Base-by-base conservation (phyloP, 1,284 basidiomycete genomes). In the Vanrija pseudolonga region DNA sequence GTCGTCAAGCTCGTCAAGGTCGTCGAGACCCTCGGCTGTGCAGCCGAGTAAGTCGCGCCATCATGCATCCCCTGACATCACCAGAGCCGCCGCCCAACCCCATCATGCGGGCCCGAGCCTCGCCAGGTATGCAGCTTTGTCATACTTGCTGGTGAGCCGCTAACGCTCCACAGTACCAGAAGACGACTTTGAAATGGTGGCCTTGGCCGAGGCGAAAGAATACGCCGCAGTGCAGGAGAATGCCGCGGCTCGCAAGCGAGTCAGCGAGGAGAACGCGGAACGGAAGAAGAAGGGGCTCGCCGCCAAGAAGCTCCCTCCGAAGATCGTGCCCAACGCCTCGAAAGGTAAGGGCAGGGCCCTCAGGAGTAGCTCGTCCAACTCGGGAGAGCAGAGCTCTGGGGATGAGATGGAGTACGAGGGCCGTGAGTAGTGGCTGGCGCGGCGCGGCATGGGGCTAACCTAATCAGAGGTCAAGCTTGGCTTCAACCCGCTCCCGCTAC, bases 101-200 rank as follows among this genome's bases (percentile, higher is more conserved):
- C 7, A 20, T 40, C 39, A 6, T 45, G 26, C 17, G 15, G 3
- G 18, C 36, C 7, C 18, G 24, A n/a, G 42, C 28, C 6, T 22
- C 15, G 3, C 15, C 40, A 57, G 51, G 53, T 51, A 32, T 47
- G 24, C 39, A 37, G 7, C 45, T 53, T 6, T 32, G 12, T 9
- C 12, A 32, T 32, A 4, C 32, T 2, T 14, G 7, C 2, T 11
- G 26, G 12, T 32, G 4, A 32, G 32, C 12, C 8, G 32, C 32
- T 32, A 14, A 51, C 47, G 4, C 37, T 50, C 23, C 51, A 51
- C 28, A 60, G 58, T 55, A 0, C 51, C 59, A 0, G 64, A 64
- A 23, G 71, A 73, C 43, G 71, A 73, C 40, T 73, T 73, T 45
- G 65, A 65, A 4, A 6, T 46, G 0, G 65, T 66, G 5, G 59